Base-by-base conservation (phyloP, 1,139 yeast species). In the Suzukiozyma palmioleophila region DNA sequence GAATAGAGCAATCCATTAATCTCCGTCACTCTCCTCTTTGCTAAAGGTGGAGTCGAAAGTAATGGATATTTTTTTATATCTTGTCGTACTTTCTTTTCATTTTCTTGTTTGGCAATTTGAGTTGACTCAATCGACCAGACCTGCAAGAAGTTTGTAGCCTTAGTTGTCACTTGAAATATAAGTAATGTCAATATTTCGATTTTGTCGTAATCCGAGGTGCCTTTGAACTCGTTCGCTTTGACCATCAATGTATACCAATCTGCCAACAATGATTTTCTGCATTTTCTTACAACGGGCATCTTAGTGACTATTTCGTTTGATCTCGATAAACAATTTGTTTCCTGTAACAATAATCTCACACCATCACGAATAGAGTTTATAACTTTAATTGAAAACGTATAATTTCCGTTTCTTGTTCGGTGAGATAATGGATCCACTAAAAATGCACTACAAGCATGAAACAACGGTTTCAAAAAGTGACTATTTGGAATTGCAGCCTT, bases 201-300 rank as follows among this genome's bases (percentile, higher is more conserved):
- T 48, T 85, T 82, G 33, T 73, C 70, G 38, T 72, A 72, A 43
- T 78, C 82, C 29, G 83, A 71, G 0, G 95, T 81, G 39, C 86
- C 82, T 53, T 84, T 81, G 56, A 81, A 85, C 41, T 85, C 88
- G 52, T 85, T 88, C 3, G 97, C 96, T 51, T 85, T 84, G 8
- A 84, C 77, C 76, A 90, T 89, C 34, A 92, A 67, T 43, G 83
- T 84, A 41, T 94, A 90, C 84, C 97, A 85, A 55, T 90, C 97
- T 1, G 96, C 90, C 34, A 92, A 75, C 42, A 92, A 66, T 15
- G 82, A 73, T 59, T 90, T 90, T 49, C 98, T 74, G 43, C 84
- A 73, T 49, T 78, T 82, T 39, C 94, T 69, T 14, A 92, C 81
- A 6, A 77, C 61, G 3, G 89, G 87, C 35, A 81, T 74, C 43